Percentiles rank a stretch among this genome's conserved stretches.
Conservation (phyloP, 164 flowering plant species). For the Sextonia rubra region DNA sequence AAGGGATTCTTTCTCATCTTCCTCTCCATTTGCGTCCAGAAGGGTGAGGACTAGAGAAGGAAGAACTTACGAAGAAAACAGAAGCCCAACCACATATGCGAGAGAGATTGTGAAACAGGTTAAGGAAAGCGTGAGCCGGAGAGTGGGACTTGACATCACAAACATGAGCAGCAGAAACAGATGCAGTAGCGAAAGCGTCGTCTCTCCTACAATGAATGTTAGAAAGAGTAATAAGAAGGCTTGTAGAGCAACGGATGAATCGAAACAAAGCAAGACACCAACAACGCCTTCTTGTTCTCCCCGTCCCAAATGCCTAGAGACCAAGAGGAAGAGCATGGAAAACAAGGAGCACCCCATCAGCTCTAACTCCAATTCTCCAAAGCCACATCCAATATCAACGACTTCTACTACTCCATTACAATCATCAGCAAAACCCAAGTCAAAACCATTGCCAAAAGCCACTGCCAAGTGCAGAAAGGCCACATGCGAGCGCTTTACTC, state of each 20-base stretch:
- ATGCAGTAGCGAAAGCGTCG: slow-evolving; percentile 19
- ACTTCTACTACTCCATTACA: neutral
- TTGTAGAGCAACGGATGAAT: slow-evolving; percentile 8
- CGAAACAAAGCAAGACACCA: slow-evolving; percentile 19
- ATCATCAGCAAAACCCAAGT: neutral
- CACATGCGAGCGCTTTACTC: slow-evolving; percentile 23
- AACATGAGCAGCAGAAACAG: slow-evolving; percentile 34
- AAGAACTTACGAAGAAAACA: slow-evolving; percentile 18
- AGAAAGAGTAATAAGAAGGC: slow-evolving; percentile 10
- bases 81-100: slow-evolving; percentile 55
- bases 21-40: slow-evolving; percentile 5
- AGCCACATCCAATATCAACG: neutral
- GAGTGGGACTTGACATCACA: slow-evolving; percentile 57
- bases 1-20: no score
- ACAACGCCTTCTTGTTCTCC: slow-evolving; percentile 33
- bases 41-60: slow-evolving; percentile 19
- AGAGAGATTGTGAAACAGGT: slow-evolving; percentile 73
- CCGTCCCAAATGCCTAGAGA: slow-evolving; percentile 29
- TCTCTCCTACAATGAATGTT: slow-evolving; percentile 12
- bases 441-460: neutral
- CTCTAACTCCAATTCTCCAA: neutral
- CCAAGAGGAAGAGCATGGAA: slow-evolving; percentile 19
- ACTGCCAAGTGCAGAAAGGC: slow-evolving; percentile 28
- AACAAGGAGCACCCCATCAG: slow-evolving; percentile 15
- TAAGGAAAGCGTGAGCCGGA: slow-evolving; percentile 61